Evolutionary conservation across 495 filamentous ascomycete genomes (phyloP), one percentile per base, ranked within the genome.

Genomic region (Aspergillus sclerotiicarbonarius): DNA sequence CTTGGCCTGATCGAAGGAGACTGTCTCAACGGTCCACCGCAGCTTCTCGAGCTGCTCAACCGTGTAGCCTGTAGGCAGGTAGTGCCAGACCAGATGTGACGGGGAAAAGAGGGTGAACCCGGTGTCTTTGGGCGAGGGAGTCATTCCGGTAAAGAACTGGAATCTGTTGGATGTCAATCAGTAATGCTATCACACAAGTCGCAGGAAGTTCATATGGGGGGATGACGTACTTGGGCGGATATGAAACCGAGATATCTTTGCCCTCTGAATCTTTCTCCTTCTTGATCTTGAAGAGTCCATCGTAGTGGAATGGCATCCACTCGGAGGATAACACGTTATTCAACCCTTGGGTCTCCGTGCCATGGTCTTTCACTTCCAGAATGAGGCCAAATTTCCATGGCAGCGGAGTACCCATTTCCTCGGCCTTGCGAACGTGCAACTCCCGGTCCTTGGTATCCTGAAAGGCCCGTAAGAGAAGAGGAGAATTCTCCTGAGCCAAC

Each of bases 231-330:
- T 75, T 8, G 66, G 68, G 20, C 59, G 63, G 18, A 57, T 52
- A 20, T 67, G 72, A 37, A 66, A 59, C 25, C 58, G 68, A 43
- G 53, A 62, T 10, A 10, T 67, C 58, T 66, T 60, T 10, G 65
- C 71, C 8, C 59, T 71, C 60, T 8, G 71, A 62, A 35, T 73
- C 65, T 0, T 60, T 68, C 33, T 71, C 51, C 32, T 75, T 73
- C 16, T 71, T 71, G 13, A 77, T 74, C 53, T 81, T 82, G 67
- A 83, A 84, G 21, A 82, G 63, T 0, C 80, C 82, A 37, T 83
- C 81, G 41, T 76, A 82, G 56, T 83, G 81, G 65, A 81, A 80
- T 5, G 81, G 79, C 80, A 83, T 82, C 30, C 71, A 72, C 56
- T 85, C 81, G 33, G 66, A 70, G 4, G 75, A 78, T 1, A 76